Conservation (phyloP, 495 filamentous ascomycete genomes). For the Lasiosphaeria ovina region DNA sequence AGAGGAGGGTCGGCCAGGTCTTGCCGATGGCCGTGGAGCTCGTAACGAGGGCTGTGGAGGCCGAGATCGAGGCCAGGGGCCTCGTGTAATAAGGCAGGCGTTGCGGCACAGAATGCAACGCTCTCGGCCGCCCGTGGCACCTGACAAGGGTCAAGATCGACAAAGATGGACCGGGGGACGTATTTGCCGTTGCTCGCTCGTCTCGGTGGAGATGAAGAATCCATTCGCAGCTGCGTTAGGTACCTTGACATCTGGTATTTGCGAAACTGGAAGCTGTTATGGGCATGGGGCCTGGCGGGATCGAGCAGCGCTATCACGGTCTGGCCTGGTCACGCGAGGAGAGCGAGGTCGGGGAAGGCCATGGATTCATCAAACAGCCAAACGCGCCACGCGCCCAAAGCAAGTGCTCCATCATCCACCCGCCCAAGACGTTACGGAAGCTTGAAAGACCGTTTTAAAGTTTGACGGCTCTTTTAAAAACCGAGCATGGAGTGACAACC, state of each 20-base stretch:
- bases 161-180: conserved; percentile 85
- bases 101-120: no score
- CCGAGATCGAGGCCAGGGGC: no score
- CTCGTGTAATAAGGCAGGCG: no score
- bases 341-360: no score
- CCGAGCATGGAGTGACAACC: neutral
- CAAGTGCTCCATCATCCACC: conserved; percentile 4
- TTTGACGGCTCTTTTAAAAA: neutral
- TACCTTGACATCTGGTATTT: conserved; percentile 3
- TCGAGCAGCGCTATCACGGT: neutral
- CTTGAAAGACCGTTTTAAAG: neutral
- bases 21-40: no score
- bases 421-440: conserved; percentile 1
- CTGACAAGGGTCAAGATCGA: conserved; percentile 85
- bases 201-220: conserved; percentile 87
- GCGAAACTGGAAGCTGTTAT: conserved; percentile 6
- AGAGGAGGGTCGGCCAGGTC: no score
- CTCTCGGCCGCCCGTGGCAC: no score
- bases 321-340: neutral
- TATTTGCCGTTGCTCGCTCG: conserved; percentile 83
- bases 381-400: neutral
- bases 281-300: conserved; percentile 6
- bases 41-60: no score
- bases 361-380: no score
- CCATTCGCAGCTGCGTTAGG: conserved; percentile 40